Evolutionary conservation across 495 filamentous ascomycete genomes (phyloP).

Genomic region (Aeminium ludgeri): DNA sequence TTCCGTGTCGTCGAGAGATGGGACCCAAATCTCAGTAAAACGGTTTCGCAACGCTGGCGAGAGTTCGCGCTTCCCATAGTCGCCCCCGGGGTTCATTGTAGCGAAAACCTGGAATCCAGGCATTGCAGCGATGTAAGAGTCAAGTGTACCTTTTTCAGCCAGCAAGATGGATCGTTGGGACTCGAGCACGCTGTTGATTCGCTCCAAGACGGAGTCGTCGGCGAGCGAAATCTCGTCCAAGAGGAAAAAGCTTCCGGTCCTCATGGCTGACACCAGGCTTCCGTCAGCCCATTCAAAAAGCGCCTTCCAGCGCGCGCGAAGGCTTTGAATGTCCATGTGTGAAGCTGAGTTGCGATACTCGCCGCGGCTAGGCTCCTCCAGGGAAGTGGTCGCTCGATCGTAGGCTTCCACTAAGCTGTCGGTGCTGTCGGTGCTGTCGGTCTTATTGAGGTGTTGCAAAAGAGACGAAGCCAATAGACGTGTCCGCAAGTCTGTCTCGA

Average conservation of each 20-base stretch:
- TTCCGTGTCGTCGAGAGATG: conserved; percentile 57
- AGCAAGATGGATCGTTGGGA: conserved; percentile 69
- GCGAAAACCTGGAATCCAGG: conserved; percentile 88
- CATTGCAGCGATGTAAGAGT: conserved; percentile 60
- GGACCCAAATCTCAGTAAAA: conserved; percentile 98
- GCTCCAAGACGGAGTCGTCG: conserved; percentile 91
- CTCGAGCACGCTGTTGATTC: conserved; percentile 95
- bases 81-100: conserved; percentile 98
- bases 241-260: conserved; percentile 71
- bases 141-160: conserved; percentile 77
- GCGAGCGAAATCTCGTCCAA: conserved; percentile 96
- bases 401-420: conserved; percentile 34
- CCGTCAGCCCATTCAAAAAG: conserved; percentile 96
- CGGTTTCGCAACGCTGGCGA: conserved; percentile 89
- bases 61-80: conserved; percentile 93
- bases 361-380: conserved; percentile 23
- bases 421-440: conserved; percentile 28
- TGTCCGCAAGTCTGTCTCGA: conserved; percentile 42
- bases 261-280: conserved; percentile 90
- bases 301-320: conserved; percentile 34
- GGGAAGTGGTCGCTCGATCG: conserved; percentile 14
- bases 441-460: conserved; percentile 36
- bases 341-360: conserved; percentile 16
- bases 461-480: not conserved
- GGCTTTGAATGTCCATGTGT: conserved; percentile 22